Percentiles rank a stretch among this genome's conserved stretches.
Conservation (phyloP, 176 grass and related monocot species). For the Urochloa ruziziensis region DNA sequence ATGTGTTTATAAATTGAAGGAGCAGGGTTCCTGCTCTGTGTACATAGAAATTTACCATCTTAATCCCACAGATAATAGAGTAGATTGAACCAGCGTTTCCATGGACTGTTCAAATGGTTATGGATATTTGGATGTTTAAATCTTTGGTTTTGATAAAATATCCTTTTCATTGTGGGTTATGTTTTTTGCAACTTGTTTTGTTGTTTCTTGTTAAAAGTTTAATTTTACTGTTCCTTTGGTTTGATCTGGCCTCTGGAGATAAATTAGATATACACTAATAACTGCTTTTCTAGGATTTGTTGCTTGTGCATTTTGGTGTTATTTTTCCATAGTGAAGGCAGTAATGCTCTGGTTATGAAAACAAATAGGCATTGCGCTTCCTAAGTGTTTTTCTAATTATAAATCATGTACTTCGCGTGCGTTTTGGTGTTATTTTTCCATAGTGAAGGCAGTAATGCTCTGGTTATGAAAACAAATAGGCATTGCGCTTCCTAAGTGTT, state of each 20-base stretch:
- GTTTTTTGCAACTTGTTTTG: not conserved
- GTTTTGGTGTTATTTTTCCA: not conserved
- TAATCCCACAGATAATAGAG: not conserved
- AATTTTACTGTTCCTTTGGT: not conserved
- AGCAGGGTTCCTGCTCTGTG: not conserved
- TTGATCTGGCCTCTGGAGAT: not conserved
- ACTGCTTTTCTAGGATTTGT: not conserved
- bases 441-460: not conserved
- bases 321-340: not conserved
- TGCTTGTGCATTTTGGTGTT: conserved; percentile 3
- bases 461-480: not conserved
- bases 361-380: not conserved
- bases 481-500: not conserved
- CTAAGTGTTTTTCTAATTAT: not conserved
- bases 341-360: not conserved
- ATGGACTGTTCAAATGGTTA: not conserved
- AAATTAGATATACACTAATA: not conserved
- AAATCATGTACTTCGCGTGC: too few species aligned
- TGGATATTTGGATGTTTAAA: not conserved
- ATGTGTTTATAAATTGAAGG: not conserved
- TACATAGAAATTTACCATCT: not conserved
- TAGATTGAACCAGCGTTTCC: not conserved
- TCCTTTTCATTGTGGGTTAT: not conserved
- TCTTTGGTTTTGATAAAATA: not conserved
- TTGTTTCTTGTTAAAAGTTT: not conserved